Conservation (phyloP, 257 asterid species). For the Salvia rosmarinus region DNA sequence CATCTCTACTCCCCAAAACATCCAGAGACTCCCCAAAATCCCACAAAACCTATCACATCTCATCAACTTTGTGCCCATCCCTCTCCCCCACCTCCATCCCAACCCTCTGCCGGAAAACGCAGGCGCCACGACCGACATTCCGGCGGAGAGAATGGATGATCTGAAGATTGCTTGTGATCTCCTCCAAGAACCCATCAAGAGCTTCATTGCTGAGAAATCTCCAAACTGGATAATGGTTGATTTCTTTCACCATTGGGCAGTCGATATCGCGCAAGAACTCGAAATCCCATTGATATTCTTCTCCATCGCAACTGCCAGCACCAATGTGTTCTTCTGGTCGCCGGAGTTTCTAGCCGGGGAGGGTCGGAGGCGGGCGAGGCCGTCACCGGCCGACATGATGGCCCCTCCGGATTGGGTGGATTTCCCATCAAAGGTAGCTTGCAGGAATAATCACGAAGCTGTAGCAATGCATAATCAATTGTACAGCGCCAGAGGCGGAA, state of each 20-base stretch:
- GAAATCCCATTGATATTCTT: neutral
- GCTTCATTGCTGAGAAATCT: neutral
- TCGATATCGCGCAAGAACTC: constrained; percentile 4
- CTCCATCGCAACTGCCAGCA: neutral
- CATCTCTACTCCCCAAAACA: constrained; percentile 39
- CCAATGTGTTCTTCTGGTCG: constrained; percentile 15
- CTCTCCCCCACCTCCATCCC: constrained; percentile 31
- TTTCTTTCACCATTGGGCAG: constrained; percentile 16
- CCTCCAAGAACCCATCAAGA: constrained; percentile 27
- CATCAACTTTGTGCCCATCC: constrained; percentile 6
- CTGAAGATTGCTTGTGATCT: constrained; percentile 28
- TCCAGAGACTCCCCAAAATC: constrained; percentile 37
- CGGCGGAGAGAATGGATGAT: constrained; percentile 18
- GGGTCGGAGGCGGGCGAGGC: neutral
- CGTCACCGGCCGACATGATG: neutral
- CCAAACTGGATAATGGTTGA: constrained; percentile 31
- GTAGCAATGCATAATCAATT: neutral
- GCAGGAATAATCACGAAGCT: neutral
- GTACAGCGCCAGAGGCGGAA: constrained; percentile 17
- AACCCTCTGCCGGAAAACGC: constrained; percentile 38
- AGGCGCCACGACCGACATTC: constrained; percentile 45
- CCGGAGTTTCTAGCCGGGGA: neutral
- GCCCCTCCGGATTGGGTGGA: constrained; percentile 26
- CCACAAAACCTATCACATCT: constrained; percentile 12
- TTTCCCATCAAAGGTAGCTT: constrained; percentile 26